Evolutionary conservation across 768 basidiomycete species (phyloP), one percentile per base, ranked within the genome.

Genomic region (Sarcomyxa edulis): DNA sequence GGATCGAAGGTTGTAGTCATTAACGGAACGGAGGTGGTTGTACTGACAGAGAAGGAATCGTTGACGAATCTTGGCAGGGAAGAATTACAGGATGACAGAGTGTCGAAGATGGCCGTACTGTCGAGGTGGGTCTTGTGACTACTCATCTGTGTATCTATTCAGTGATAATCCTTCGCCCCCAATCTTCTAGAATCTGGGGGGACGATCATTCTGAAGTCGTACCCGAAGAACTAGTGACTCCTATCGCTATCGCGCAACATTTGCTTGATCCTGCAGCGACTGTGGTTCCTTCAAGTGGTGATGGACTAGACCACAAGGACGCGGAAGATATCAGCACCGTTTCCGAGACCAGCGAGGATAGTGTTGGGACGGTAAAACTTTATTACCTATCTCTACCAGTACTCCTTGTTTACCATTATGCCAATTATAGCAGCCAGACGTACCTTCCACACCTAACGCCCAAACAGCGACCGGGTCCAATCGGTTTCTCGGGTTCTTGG

Each of bases 31-130:
- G 75, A 86, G 23, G 73, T 81, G 28, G 53, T 74, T 5, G 75
- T 91, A 35, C 59, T 78, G 5, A 73, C 69, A 32, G 87, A 91
- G 68, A 88, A 88, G 66, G 87, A 86, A 59, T 76, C 76, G 12
- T 55, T 88, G 57, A 81, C 79, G 44, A 71, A 58, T 18, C 62
- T 88, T 31, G 85, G 85, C 18, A 68, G 85, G 34, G 84, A 88
- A 37, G 86, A 88, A 57, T 59, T 91, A 49, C 70, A 85, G 51
- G 82, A 89, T 49, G 78, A 84, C 50, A 68, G 78, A 50, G 69
- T 78, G 39, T 64, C 68, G 37, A 79, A 74, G 62, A 78, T 84
- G 78, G 59, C 72, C 21, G 62, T 84, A 16, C 70, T 89, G 39
- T 76, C 78, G 30, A 72, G 84, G 87, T 87, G 49, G 45, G 72